Evolutionary conservation across 768 basidiomycete species (phyloP).

Genomic region (Lactarius indigo): DNA sequence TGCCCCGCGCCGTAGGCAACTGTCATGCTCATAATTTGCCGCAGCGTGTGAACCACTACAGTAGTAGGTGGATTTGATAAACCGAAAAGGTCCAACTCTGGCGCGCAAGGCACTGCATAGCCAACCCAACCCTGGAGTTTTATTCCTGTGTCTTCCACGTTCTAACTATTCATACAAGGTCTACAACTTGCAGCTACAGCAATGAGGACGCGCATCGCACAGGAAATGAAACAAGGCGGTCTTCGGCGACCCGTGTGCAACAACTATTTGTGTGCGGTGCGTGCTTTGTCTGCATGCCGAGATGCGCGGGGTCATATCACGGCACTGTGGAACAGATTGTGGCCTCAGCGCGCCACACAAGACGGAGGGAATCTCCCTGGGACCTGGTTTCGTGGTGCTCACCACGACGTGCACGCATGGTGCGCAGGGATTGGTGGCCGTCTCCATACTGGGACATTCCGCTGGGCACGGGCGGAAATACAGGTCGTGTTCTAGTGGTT

Average conservation of each 20-base stretch:
- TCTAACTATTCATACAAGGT: not conserved
- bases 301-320: not conserved
- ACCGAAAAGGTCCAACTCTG: not conserved
- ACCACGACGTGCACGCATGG: not conserved
- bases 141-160: not conserved
- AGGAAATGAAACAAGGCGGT: not conserved
- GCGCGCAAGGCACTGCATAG: not conserved
- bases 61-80: not conserved
- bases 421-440: not conserved
- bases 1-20: not conserved
- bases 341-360: not conserved
- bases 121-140: not conserved
- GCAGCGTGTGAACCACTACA: not conserved
- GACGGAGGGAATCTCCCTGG: not conserved
- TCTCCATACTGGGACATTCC: not conserved
- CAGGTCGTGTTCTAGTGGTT: conserved; percentile 5
- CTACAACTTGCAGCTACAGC: not conserved
- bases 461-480: not conserved
- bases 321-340: not conserved
- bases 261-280: not conserved
- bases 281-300: not conserved
- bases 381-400: not conserved
- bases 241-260: not conserved
- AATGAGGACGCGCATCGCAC: not conserved
- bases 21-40: not conserved